A percentile compares a stretch with the other conserved stretches of the same genome.
Evolutionary conservation across 2,329 filamentous ascomycete genomes (phyloP).

Genomic region (Bipolaris bicolor): DNA sequence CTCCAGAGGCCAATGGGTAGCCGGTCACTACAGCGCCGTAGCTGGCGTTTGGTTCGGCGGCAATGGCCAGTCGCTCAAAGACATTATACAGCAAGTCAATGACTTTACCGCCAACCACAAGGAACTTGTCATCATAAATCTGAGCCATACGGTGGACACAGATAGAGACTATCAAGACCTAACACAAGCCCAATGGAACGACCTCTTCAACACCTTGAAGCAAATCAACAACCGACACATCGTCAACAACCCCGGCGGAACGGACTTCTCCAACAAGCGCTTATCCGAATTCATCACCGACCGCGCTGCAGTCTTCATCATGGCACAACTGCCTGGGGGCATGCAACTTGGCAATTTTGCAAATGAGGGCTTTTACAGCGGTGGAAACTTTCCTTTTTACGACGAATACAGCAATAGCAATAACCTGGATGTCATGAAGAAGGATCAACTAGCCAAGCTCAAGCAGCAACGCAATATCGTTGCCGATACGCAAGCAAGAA

Average conservation of each 20-base stretch:
- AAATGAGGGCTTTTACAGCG: constrained; percentile 45
- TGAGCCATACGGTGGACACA: constrained; percentile 55
- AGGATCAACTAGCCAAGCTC: constrained; percentile 49
- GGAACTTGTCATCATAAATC: constrained; percentile 56
- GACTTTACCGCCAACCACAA: constrained; percentile 53
- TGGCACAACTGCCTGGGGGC: constrained; percentile 40
- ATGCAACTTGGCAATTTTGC: constrained; percentile 40
- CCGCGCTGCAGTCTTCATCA: constrained; percentile 45
- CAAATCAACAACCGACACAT: constrained; percentile 51
- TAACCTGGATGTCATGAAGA: constrained; percentile 38
- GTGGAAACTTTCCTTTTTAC: constrained; percentile 44
- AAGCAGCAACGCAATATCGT: constrained; percentile 39
- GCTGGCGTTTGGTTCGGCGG: constrained; percentile 52
- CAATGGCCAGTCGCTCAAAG: constrained; percentile 53
- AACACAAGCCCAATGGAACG: constrained; percentile 48
- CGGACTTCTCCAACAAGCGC: constrained; percentile 40
- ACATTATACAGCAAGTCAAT: constrained; percentile 55
- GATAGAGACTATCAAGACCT: constrained; percentile 50
- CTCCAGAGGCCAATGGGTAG: constrained; percentile 50
- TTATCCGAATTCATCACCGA: constrained; percentile 49
- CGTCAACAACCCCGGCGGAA: constrained; percentile 28
- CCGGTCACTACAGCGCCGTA: constrained; percentile 51
- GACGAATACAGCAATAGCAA: constrained; percentile 48
- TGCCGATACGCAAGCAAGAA: constrained; percentile 25
- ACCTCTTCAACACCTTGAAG: constrained; percentile 53